A percentile compares a stretch with the other conserved stretches of the same genome.
Evolutionary conservation across 495 filamentous ascomycete genomes (phyloP).

Genomic region (Tuber melanosporum): DNA sequence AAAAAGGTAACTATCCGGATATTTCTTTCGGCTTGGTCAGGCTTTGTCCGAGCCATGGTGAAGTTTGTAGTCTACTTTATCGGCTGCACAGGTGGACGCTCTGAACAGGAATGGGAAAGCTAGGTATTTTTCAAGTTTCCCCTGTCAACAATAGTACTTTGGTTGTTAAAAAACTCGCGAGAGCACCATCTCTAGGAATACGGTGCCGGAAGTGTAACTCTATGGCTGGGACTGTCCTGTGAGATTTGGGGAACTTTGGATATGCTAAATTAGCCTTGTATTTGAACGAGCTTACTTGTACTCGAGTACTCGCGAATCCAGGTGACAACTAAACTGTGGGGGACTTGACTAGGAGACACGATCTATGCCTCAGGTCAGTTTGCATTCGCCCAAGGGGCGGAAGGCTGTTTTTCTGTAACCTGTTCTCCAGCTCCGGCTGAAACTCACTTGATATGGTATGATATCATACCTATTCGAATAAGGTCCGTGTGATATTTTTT

Average conservation of each 20-base stretch:
- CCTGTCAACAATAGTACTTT: background rate
- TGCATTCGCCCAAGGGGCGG: background rate
- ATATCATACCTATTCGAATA: background rate
- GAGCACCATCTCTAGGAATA: background rate
- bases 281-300: background rate
- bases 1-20: background rate
- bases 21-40: background rate
- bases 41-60: background rate
- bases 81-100: background rate
- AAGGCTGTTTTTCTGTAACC: background rate
- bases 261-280: background rate
- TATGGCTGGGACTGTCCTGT: background rate
- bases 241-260: background rate
- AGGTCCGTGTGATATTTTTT: background rate
- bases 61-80: background rate
- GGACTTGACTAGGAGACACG: background rate
- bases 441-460: background rate
- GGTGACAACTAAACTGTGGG: background rate
- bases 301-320: background rate
- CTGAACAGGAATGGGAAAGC: background rate
- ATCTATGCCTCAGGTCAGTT: background rate
- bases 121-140: too few relatives aligned
- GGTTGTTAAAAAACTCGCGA: background rate
- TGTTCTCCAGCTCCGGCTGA: background rate
- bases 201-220: background rate